Base-by-base conservation (phyloP, 371 early-diverging fungal species). In the Phascolomyces articulosus region DNA sequence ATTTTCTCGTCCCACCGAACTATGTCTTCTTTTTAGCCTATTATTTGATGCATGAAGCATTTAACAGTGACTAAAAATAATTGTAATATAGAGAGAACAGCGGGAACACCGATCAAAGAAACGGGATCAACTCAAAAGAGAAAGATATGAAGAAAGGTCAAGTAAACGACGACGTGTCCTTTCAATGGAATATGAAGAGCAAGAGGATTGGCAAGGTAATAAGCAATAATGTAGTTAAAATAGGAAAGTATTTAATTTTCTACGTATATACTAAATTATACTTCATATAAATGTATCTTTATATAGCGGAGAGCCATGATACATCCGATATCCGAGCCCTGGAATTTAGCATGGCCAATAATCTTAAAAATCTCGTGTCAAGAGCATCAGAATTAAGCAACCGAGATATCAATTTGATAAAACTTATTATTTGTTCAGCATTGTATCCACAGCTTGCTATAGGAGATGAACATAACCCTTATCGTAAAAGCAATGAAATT, bases 391-490 rank as follows among this genome's bases (percentile, higher is more conserved):
- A 75, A 20, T 68, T 86, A 9, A 67, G 72, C 9, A 62, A 69
- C 0, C 65, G 72, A 13, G 85, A 87, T 54, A 70, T 84, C 1
- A 70, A 77, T 29, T 38, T 89, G 23, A 64, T 91, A 20, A 87
- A 89, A 59, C 63, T 91, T 0, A 82, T 88, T 16, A 49, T 86
- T 31, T 88, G 87, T 56, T 85, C 86, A 1, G 84, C 90, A 13
- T 63, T 91, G 7, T 91, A 89, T 65, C 91, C 91, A 2, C 82
- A 91, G 49, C 58, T 89, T 29, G 89, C 90, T 20, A 81, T 88
- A 48, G 78, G 87, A 2, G 91, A 91, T 63, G 86, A 83, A 16
- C 84, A 86, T 34, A 91, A 91, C 59, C 77, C 77, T 4, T 70
- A 80, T 55, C 65, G 87, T 26, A 80, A 80, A 20, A 78, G 76